phyloP scores from a whole-genome alignment of 805 yeast species.

The Metschnikowia vanudenii region DNA sequence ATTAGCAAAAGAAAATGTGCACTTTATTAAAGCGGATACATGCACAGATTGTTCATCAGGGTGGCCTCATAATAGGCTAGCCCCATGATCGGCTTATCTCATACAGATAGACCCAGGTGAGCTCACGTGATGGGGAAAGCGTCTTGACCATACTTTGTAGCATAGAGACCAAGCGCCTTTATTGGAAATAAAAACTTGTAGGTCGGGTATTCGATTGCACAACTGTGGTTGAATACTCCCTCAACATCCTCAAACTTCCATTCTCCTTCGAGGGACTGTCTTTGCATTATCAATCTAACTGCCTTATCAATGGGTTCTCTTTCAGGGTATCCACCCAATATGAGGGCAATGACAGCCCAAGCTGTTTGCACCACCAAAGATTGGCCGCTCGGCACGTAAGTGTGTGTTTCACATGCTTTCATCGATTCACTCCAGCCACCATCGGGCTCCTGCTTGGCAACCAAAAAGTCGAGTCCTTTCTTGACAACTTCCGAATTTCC shows the following conservation, averaged over 20 bases:
- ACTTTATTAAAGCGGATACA: too few relatives aligned
- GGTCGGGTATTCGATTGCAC: conserved; percentile 95
- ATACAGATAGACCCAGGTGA: too few relatives aligned
- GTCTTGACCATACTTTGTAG: conserved; percentile 27
- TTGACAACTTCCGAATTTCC: conserved; percentile 58
- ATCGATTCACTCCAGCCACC: conserved; percentile 99
- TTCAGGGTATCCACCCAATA: conserved; percentile 80
- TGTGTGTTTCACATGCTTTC: conserved; percentile 80
- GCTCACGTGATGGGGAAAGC: conserved; percentile 1
- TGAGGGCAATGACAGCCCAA: conserved; percentile 84
- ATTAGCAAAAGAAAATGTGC: too few relatives aligned
- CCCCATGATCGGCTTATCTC: too few relatives aligned
- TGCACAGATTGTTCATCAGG: not conserved
- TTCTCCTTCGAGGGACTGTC: conserved; percentile 76
- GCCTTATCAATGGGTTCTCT: conserved; percentile 61
- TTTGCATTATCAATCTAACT: conserved; percentile 54
- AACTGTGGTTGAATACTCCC: conserved; percentile 90
- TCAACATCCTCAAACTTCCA: conserved; percentile 84
- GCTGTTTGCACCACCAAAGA: conserved; percentile 86
- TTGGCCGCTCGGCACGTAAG: conserved; percentile 63
- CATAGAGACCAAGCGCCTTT: conserved; percentile 83
- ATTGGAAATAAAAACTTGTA: conserved; percentile 87
- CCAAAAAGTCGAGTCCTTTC: conserved; percentile 83
- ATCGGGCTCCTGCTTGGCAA: conserved; percentile 70
- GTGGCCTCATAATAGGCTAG: too few relatives aligned